phyloP scores from a whole-genome alignment of 176 grass and related monocot species.

The Secale cereale region DNA sequence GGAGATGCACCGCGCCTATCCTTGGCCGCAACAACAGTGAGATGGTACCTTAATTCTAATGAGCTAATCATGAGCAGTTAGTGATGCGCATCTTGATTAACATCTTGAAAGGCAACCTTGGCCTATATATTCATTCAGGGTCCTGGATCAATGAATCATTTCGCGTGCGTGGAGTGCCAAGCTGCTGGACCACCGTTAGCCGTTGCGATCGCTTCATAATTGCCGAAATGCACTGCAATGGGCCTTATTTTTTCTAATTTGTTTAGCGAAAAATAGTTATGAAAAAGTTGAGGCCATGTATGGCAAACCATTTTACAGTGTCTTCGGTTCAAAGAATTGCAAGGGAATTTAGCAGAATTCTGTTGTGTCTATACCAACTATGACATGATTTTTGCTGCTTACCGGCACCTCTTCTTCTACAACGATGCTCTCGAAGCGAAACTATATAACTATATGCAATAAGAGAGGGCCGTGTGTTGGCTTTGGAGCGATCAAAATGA shows the following conservation, averaged over 20 bases:
- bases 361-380: too few species aligned
- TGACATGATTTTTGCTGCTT: too few species aligned
- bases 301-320: not conserved
- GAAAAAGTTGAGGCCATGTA: not conserved
- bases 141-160: slow-evolving; percentile 16
- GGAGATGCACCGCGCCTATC: slow-evolving; percentile 16
- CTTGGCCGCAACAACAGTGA: slow-evolving; percentile 12
- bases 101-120: slow-evolving; percentile 29
- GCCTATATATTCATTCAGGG: slow-evolving; percentile 1
- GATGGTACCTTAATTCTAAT: slow-evolving; percentile 28
- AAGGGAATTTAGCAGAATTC: too few species aligned
- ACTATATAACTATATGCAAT: too few species aligned
- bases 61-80: slow-evolving; percentile 40
- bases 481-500: too few species aligned
- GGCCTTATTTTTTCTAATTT: not conserved
- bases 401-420: too few species aligned
- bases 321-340: not conserved
- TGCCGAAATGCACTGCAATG: not conserved
- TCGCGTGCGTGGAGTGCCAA: not conserved
- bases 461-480: too few species aligned
- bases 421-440: too few species aligned
- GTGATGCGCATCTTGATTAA: slow-evolving; percentile 48
- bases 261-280: not conserved
- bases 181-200: slow-evolving; percentile 1
- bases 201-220: not conserved